Evolutionary conservation across 2,329 filamentous ascomycete genomes (phyloP).

Genomic region (Raffaelea deltoideospora): DNA sequence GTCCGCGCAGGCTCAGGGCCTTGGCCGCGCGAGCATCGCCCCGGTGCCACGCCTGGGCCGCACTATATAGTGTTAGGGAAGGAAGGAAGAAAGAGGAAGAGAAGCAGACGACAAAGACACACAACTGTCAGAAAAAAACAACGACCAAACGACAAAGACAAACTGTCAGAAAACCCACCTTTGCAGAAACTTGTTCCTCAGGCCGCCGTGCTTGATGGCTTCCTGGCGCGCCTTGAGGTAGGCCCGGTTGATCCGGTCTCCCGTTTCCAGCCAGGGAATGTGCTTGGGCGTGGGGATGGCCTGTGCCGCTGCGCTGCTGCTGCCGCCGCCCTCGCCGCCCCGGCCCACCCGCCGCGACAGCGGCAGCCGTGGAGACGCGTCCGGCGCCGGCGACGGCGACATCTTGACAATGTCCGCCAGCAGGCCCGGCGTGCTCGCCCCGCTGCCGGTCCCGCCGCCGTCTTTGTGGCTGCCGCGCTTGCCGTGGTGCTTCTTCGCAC

Average conservation of each 20-base stretch:
- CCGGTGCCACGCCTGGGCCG: constrained; percentile 95
- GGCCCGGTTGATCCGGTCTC: constrained; percentile 75
- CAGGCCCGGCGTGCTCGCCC: constrained; percentile 44
- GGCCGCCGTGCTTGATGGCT: constrained; percentile 90
- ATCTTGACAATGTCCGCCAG: constrained; percentile 91
- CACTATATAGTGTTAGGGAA: constrained; percentile 32
- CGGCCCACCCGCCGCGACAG: constrained; percentile 44
- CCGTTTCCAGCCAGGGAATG: constrained; percentile 93
- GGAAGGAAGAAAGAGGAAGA: not conserved
- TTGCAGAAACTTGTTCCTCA: constrained; percentile 93
- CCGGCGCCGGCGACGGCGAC: constrained; percentile 67
- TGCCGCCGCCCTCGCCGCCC: constrained; percentile 52
- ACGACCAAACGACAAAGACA: not conserved
- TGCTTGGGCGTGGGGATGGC: constrained; percentile 80
- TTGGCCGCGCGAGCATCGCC: constrained; percentile 95
- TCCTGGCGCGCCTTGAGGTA: constrained; percentile 92
- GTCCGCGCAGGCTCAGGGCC: constrained; percentile 80
- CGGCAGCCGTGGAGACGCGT: constrained; percentile 34
- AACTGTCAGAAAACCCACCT: constrained; percentile 38
- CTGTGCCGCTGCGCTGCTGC: constrained; percentile 68
- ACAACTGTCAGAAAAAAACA: not conserved
- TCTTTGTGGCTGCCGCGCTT: constrained; percentile 73
- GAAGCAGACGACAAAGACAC: not conserved
- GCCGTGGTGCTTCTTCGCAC: constrained; percentile 86
- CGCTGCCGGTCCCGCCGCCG: constrained; percentile 18